Percentiles rank a stretch among this genome's conserved stretches.
Evolutionary conservation across 2,329 filamentous ascomycete genomes (phyloP).

Genomic region (Claviceps spartinae): DNA sequence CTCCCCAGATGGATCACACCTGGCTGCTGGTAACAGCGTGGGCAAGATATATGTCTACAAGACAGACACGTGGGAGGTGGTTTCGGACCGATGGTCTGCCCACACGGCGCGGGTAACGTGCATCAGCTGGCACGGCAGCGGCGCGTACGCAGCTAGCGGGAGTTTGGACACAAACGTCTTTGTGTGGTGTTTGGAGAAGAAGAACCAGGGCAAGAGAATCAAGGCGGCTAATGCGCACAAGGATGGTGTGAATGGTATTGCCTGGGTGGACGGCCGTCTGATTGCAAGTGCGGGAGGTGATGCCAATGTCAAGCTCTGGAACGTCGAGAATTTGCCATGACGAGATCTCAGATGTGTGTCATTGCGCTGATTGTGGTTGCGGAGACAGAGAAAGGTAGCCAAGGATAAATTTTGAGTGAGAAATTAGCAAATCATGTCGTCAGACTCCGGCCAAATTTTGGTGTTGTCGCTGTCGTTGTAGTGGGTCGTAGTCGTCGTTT

Average conservation of each 20-base stretch:
- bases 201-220: slow-evolving; percentile 68
- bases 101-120: slow-evolving; percentile 45
- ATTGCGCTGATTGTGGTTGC: no score
- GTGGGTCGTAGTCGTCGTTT: no score
- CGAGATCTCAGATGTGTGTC: neutral
- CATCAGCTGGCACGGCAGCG: slow-evolving; percentile 63
- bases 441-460: no score
- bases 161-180: slow-evolving; percentile 84
- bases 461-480: no score
- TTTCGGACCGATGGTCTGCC: slow-evolving; percentile 59
- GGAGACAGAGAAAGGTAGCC: no score
- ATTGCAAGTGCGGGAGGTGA: slow-evolving; percentile 75
- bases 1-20: slow-evolving; percentile 58
- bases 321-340: slow-evolving; percentile 23
- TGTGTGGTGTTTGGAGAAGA: slow-evolving; percentile 73
- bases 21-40: slow-evolving; percentile 70
- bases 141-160: slow-evolving; percentile 70
- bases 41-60: slow-evolving; percentile 79
- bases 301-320: slow-evolving; percentile 84
- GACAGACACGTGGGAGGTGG: slow-evolving; percentile 49
- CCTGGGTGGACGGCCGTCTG: slow-evolving; percentile 59
- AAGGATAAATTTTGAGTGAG: no score
- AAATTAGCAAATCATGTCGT: no score
- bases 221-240: slow-evolving; percentile 86
- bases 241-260: slow-evolving; percentile 81